Evolutionary conservation across 805 yeast species (phyloP).

Genomic region (Candida chauliodis): DNA sequence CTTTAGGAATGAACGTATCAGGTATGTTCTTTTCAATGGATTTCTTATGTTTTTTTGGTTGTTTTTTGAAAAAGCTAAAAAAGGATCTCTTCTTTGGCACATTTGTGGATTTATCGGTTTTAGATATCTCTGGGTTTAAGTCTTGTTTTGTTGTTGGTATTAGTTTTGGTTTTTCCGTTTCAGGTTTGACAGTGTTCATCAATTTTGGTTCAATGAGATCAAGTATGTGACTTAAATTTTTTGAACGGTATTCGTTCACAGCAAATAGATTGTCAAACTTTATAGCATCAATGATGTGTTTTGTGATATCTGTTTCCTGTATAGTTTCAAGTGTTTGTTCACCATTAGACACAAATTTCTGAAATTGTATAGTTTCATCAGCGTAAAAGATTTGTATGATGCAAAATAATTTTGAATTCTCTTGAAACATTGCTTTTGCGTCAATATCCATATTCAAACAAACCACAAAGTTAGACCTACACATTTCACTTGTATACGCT

Average conservation of each 20-base stretch:
- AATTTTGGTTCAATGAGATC: neutral
- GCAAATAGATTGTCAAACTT: neutral
- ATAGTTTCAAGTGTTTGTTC: neutral
- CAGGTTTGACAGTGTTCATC: no score
- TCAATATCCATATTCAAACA: slow-evolving; percentile 57
- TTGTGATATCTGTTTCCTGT: neutral
- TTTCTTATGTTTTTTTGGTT: neutral
- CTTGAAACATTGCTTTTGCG: slow-evolving; percentile 27
- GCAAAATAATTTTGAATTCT: slow-evolving; percentile 35
- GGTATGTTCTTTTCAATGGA: neutral
- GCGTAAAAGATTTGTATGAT: slow-evolving; percentile 47
- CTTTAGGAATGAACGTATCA: slow-evolving; percentile 20
- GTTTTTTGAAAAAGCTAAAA: slow-evolving; percentile 2
- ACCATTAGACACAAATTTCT: no score
- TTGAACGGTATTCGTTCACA: neutral
- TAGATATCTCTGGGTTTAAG: neutral
- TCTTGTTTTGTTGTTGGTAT: neutral
- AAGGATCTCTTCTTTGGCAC: slow-evolving; percentile 9
- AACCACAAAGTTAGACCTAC: slow-evolving; percentile 61
- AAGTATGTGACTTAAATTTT: no score
- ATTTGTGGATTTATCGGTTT: no score
- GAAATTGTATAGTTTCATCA: slow-evolving; percentile 18
- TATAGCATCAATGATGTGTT: neutral
- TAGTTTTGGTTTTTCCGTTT: no score
- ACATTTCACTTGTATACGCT: slow-evolving; percentile 49